A percentile compares a stretch with the other conserved stretches of the same genome.
These are phyloP conservation scores for Hypholoma fasciculare DNA, from an alignment of 768 basidiomycete species.

Conservation along the genomic window DNA sequence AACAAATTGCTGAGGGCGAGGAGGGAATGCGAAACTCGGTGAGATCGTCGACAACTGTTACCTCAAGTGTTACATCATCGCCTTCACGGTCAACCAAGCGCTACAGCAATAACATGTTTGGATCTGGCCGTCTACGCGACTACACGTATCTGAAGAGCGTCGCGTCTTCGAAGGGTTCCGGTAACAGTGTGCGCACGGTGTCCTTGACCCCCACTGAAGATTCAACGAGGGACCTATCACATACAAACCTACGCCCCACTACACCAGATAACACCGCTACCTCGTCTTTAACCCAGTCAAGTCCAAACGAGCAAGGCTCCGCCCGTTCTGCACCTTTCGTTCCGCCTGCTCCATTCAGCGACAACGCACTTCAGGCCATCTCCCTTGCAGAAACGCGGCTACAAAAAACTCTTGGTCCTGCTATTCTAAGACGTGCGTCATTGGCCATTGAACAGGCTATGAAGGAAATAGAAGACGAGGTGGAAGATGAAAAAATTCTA, in stretches of 20 bases:
- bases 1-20: constrained; percentile 30
- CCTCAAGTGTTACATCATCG: constrained; percentile 47
- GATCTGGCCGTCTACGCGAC: constrained; percentile 78
- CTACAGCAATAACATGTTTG: constrained; percentile 86
- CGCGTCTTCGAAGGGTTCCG: constrained; percentile 38
- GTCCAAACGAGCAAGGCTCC: constrained; percentile 28
- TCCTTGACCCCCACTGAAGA: constrained; percentile 54
- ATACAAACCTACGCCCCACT: constrained; percentile 46
- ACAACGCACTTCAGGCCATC: constrained; percentile 25
- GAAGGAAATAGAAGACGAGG: constrained; percentile 74
- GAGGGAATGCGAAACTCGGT: constrained; percentile 30
- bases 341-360: constrained; percentile 36
- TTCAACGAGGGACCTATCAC: constrained; percentile 35
- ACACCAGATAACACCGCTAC: constrained; percentile 53
- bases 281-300: constrained; percentile 40
- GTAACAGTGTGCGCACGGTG: constrained; percentile 42
- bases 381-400: constrained; percentile 46
- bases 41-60: constrained; percentile 36
- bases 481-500: constrained; percentile 69
- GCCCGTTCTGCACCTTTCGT: constrained; percentile 43
- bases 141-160: constrained; percentile 67
- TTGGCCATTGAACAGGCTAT: constrained; percentile 76
- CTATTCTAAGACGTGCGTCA: constrained; percentile 63
- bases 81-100: constrained; percentile 58
- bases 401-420: constrained; percentile 50